Percentiles rank a stretch among this genome's conserved stretches.
Conservation (phyloP, 306 rosid genomes). For the Vigna nakashimae region DNA sequence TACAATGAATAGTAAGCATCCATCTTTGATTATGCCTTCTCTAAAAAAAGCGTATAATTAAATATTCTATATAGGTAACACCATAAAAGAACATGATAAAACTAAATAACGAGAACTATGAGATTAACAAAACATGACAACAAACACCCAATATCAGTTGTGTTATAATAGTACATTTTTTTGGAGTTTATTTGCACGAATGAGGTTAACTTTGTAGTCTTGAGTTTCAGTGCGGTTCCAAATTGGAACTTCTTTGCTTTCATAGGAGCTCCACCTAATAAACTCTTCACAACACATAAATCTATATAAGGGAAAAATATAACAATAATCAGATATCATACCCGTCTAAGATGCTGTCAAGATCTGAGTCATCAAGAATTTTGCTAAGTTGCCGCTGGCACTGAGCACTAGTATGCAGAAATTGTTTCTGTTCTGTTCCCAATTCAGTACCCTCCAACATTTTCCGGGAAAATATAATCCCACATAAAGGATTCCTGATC, state of each 20-base stretch:
- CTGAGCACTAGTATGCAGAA: constrained; percentile 70
- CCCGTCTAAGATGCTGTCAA: constrained; percentile 91
- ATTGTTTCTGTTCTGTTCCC: constrained; percentile 72
- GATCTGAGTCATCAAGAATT: constrained; percentile 89
- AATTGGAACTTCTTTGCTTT: constrained; percentile 9
- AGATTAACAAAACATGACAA: not conserved
- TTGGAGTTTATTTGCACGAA: not conserved
- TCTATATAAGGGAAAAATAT: not conserved
- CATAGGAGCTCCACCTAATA: constrained; percentile 23
- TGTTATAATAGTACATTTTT: not conserved
- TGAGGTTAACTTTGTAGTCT: constrained; percentile 18
- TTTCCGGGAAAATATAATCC: constrained; percentile 69
- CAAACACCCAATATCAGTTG: not conserved
- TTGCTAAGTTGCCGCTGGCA: constrained; percentile 92
- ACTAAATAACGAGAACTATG: not conserved
- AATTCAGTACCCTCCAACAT: constrained; percentile 80
- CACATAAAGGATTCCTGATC: constrained; percentile 71
- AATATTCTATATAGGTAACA: not conserved
- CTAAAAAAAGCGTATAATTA: not conserved
- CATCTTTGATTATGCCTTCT: not conserved
- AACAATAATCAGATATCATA: constrained; percentile 45
- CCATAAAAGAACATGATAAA: constrained; percentile 29
- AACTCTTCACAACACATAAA: constrained; percentile 24
- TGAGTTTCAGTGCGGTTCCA: constrained; percentile 19
- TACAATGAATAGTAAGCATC: constrained; percentile 21